phyloP scores from a whole-genome alignment of 129 eudicot genomes.

The Centrapalus pauciflorus region DNA sequence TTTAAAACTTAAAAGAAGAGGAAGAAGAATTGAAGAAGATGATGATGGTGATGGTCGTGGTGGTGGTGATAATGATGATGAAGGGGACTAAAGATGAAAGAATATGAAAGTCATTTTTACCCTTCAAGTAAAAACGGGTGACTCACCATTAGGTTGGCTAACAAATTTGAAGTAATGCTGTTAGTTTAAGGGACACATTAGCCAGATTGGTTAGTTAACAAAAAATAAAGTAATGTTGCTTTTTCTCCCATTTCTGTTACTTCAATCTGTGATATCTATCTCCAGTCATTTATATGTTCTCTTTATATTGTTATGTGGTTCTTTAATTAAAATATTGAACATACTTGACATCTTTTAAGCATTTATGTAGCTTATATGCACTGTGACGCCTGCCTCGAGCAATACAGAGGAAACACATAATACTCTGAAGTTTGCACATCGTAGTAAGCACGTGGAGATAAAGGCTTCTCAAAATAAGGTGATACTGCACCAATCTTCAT shows the following conservation, averaged over 20 bases:
- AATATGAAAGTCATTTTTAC: too few species aligned
- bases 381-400: conserved; percentile 85
- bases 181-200: too few species aligned
- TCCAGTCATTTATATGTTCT: not conserved
- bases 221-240: too few species aligned
- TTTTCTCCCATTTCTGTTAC: conserved; percentile 9
- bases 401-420: conserved; percentile 85
- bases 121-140: too few species aligned
- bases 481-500: conserved; percentile 7
- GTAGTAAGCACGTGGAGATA: conserved; percentile 75
- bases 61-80: too few species aligned
- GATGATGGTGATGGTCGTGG: too few species aligned
- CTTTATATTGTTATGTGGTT: not conserved
- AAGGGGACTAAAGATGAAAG: too few species aligned
- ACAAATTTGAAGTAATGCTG: too few species aligned
- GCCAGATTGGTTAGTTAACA: too few species aligned
- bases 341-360: conserved; percentile 12
- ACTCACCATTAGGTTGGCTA: too few species aligned
- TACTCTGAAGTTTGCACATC: conserved; percentile 78
- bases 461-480: conserved; percentile 84
- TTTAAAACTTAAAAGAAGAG: too few species aligned
- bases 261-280: conserved; percentile 7
- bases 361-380: conserved; percentile 73
- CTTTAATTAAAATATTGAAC: conserved; percentile 5
- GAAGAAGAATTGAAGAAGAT: too few species aligned